A percentile compares a stretch with the other conserved stretches of the same genome.
Conservation (phyloP, 208 protist genomes). For the Trichomonas tenax region DNA sequence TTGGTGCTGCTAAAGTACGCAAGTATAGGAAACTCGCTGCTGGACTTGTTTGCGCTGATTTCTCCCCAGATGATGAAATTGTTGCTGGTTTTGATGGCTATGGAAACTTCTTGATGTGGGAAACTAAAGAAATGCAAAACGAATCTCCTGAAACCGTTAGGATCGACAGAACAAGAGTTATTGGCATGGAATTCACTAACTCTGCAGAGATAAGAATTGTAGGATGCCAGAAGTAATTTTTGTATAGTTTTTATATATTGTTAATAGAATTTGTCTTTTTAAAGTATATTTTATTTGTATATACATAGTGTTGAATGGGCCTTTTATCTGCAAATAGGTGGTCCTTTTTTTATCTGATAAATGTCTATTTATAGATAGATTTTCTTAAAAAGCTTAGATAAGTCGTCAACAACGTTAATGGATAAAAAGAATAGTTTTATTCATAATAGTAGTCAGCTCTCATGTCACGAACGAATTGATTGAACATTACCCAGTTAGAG, state of each 20-base stretch:
- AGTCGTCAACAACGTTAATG: too few species aligned
- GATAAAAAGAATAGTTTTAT: too few species aligned
- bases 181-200: neutral
- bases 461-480: neutral
- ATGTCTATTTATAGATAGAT: too few species aligned
- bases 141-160: neutral
- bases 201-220: neutral
- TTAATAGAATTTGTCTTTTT: neutral
- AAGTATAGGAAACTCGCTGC: neutral
- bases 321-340: too few species aligned
- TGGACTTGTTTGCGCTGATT: neutral
- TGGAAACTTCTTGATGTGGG: constrained; percentile 5
- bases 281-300: neutral
- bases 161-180: constrained; percentile 4
- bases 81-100: neutral
- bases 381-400: too few species aligned
- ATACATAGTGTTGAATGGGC: too few species aligned
- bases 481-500: neutral
- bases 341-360: too few species aligned
- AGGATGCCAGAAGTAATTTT: neutral
- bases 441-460: neutral
- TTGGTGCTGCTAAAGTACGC: neutral
- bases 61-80: neutral
- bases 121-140: neutral
- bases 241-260: neutral